phyloP scores from a whole-genome alignment of 805 yeast genomes.

The Jamesozyma rosinii region DNA sequence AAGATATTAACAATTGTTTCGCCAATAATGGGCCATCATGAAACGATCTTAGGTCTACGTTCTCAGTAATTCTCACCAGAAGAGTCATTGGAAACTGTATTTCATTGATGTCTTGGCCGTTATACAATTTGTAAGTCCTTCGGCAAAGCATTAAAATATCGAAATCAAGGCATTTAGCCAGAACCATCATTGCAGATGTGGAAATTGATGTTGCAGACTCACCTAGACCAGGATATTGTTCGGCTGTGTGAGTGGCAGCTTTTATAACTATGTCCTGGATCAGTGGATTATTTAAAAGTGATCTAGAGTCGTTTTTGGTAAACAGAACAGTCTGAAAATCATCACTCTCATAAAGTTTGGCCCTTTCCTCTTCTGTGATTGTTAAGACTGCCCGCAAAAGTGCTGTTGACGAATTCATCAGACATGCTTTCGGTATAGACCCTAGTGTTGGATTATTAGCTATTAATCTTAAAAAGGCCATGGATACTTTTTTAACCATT shows the following conservation, averaged over 20 bases:
- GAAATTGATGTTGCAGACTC: slow-evolving; percentile 27
- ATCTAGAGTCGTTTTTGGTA: slow-evolving; percentile 42
- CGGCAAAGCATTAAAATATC: slow-evolving; percentile 40
- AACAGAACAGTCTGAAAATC: slow-evolving; percentile 34
- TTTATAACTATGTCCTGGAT: slow-evolving; percentile 28
- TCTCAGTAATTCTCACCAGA: slow-evolving; percentile 23
- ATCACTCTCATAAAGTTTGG: slow-evolving; percentile 20
- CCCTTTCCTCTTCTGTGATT: slow-evolving; percentile 24
- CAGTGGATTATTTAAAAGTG: slow-evolving; percentile 33
- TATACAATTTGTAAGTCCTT: slow-evolving; percentile 31
- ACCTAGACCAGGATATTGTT: slow-evolving; percentile 25
- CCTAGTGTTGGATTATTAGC: slow-evolving; percentile 23
- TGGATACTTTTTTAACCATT: slow-evolving; percentile 43
- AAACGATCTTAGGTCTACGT: slow-evolving; percentile 20
- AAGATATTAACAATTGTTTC: slow-evolving; percentile 22
- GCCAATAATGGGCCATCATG: slow-evolving; percentile 28
- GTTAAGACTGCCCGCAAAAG: slow-evolving; percentile 26
- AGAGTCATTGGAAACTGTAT: slow-evolving; percentile 27
- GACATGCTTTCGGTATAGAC: slow-evolving; percentile 26
- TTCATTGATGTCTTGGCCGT: slow-evolving; percentile 22
- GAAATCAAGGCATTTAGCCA: slow-evolving; percentile 36
- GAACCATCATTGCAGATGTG: slow-evolving; percentile 31
- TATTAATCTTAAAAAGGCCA: slow-evolving; percentile 36
- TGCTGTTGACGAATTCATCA: slow-evolving; percentile 32
- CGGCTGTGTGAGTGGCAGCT: slow-evolving; percentile 27